These are phyloP conservation scores for Venturia pyrina DNA, from an alignment of 2,329 filamentous ascomycete genomes.

Conservation along the genomic window DNA sequence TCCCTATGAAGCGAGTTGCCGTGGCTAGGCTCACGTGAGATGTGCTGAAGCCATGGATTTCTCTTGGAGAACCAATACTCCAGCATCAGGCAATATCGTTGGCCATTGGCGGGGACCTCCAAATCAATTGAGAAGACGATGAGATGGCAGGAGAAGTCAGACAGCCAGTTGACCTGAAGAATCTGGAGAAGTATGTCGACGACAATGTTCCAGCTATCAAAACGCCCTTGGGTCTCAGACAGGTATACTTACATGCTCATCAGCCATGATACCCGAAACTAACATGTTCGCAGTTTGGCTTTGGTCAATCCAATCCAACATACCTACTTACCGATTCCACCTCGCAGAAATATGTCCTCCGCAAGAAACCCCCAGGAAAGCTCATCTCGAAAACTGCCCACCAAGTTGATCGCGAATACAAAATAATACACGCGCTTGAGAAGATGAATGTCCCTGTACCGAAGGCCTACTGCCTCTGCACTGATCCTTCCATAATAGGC, in stretches of 20 bases:
- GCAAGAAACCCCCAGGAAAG: slow-evolving; percentile 84
- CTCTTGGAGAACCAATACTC: not conserved
- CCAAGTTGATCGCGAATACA: slow-evolving; percentile 83
- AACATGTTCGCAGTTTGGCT: slow-evolving; percentile 58
- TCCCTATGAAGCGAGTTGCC: not conserved
- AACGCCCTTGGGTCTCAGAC: slow-evolving; percentile 69
- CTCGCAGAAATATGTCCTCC: slow-evolving; percentile 64
- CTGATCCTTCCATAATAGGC: slow-evolving; percentile 63
- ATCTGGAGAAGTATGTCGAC: slow-evolving; percentile 64
- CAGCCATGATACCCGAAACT: not conserved
- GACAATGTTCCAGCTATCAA: slow-evolving; percentile 65
- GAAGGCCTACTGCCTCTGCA: slow-evolving; percentile 67
- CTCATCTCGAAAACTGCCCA: slow-evolving; percentile 83
- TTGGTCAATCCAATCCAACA: slow-evolving; percentile 87
- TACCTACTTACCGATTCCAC: slow-evolving; percentile 67
- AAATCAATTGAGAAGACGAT: not conserved
- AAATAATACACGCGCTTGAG: slow-evolving; percentile 68
- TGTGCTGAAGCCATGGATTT: not conserved
- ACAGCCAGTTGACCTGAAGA: slow-evolving; percentile 69
- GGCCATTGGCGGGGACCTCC: not conserved
- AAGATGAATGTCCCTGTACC: slow-evolving; percentile 71
- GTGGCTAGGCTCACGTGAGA: not conserved
- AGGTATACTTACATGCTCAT: slow-evolving; percentile 42
- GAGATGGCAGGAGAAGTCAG: slow-evolving; percentile 69
- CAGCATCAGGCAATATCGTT: not conserved